Evolutionary conservation across 1,139 yeast species (phyloP), one percentile per base, ranked within the genome.

Genomic region (Yamadazyma pseudoaaseri): DNA sequence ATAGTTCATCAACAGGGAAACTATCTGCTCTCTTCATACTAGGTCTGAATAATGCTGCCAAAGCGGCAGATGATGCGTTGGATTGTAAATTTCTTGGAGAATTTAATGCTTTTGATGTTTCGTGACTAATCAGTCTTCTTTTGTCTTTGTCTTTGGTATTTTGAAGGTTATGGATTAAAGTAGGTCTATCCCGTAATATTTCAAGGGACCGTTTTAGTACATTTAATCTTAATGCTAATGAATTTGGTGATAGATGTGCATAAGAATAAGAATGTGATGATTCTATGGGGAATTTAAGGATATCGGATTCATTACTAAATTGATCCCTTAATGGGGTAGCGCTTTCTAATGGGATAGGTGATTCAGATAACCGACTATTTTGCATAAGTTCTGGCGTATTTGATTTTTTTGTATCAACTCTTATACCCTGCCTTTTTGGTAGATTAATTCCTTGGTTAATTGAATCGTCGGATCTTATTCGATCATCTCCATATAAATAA

Each of bases 251-350:
- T 37, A 85, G 64, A 40, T 84, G 86, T 5, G 94, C 89, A 55
- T 86, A 86, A 0, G 95, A 85, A 51, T 84, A 86, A 2, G 95
- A 84, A 52, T 85, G 92, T 2, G 94, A 76, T 8, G 94, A 83
- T 51, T 84, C 92, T 14, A 81, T 77, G 4, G 95, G 87, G 51
- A 83, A 84, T 45, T 67, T 71, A 32, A 58, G 41, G 13, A 58
- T 56, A 29, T 63, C 68, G 11, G 14, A 22, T 29, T 34, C 38
- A 27, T 34, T 35, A 7, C 22, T 28, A 31, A 46, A 45, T 25
- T 41, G 42, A 26, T 45, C 48, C 29, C 34, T 36, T 10, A 45
- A 27, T 2, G 48, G 36, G 13, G 42, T 44, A 3, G 50, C 47
- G 18, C 41, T 41, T 20, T 36, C 45, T 8, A 44, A 26, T 6